These are phyloP conservation scores for Phaffia rhodozyma DNA, from an alignment of 1,284 basidiomycete genomes.

Conservation along the genomic window DNA sequence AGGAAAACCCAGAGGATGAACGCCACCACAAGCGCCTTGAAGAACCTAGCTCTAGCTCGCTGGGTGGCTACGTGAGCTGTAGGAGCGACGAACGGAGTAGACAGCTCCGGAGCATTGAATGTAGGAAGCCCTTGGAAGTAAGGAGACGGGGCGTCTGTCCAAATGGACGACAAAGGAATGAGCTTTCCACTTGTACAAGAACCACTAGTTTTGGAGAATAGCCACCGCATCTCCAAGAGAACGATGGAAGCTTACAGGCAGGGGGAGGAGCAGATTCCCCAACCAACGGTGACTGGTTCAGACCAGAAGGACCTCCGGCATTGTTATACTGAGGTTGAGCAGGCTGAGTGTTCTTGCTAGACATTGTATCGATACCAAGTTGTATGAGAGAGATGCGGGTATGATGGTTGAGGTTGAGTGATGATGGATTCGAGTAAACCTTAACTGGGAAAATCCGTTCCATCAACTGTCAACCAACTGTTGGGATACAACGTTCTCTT, in stretches of 20 bases:
- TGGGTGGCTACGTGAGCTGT: not conserved
- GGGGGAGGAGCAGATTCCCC: not conserved
- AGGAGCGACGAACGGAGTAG: not conserved
- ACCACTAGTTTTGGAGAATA: too few relatives aligned
- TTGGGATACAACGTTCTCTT: too few relatives aligned
- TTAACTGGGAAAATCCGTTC: too few relatives aligned
- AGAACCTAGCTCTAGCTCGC: not conserved
- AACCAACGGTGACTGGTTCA: not conserved
- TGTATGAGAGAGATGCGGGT: too few relatives aligned
- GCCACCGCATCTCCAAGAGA: not conserved
- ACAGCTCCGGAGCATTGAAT: not conserved
- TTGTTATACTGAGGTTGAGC: too few relatives aligned
- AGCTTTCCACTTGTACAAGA: not conserved
- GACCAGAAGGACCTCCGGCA: not conserved
- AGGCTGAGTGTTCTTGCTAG: too few relatives aligned
- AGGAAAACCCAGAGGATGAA: conserved; percentile 4
- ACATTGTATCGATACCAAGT: too few relatives aligned
- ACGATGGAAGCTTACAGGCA: not conserved
- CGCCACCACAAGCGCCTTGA: conserved; percentile 8
- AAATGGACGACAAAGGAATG: not conserved
- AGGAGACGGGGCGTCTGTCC: not conserved
- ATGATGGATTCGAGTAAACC: too few relatives aligned
- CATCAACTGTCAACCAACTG: too few relatives aligned
- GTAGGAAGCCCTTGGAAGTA: not conserved
- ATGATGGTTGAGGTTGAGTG: too few relatives aligned